phyloP scores from a whole-genome alignment of 2,329 filamentous ascomycete genomes.

The Curvularia lunata region DNA sequence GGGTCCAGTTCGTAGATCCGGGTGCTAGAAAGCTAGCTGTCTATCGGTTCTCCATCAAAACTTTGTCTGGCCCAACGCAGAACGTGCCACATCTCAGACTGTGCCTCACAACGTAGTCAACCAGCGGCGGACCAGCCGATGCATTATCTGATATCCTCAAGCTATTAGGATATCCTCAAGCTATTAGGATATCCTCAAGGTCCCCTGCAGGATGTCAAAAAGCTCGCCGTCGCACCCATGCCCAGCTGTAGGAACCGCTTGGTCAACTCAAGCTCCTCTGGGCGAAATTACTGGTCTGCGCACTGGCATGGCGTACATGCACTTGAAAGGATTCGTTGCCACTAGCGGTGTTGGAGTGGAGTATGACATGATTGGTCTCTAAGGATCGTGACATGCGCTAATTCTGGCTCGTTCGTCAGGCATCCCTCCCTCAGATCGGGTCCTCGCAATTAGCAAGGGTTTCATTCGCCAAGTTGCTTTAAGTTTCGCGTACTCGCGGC shows the following conservation, averaged over 20 bases:
- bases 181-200: not conserved
- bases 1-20: not conserved
- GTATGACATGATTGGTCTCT: not conserved
- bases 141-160: not conserved
- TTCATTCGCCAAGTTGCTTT: slow-evolving; percentile 6
- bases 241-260: not conserved
- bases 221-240: not conserved
- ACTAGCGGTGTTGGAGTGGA: not conserved
- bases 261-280: not conserved
- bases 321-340: not conserved
- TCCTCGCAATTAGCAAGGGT: not conserved
- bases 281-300: not conserved
- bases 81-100: not conserved
- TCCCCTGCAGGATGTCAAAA: not conserved
- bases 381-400: not conserved
- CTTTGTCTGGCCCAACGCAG: not conserved
- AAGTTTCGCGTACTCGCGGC: slow-evolving; percentile 8
- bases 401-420: slow-evolving; percentile 9
- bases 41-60: not conserved
- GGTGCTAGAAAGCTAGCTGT: not conserved
- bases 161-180: not conserved
- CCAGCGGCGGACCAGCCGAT: not conserved
- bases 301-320: not conserved
- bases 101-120: not conserved
- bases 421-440: slow-evolving; percentile 2